Evolutionary conservation across 2,329 filamentous ascomycete species (phyloP).

Genomic region (Aspergillus melleus): DNA sequence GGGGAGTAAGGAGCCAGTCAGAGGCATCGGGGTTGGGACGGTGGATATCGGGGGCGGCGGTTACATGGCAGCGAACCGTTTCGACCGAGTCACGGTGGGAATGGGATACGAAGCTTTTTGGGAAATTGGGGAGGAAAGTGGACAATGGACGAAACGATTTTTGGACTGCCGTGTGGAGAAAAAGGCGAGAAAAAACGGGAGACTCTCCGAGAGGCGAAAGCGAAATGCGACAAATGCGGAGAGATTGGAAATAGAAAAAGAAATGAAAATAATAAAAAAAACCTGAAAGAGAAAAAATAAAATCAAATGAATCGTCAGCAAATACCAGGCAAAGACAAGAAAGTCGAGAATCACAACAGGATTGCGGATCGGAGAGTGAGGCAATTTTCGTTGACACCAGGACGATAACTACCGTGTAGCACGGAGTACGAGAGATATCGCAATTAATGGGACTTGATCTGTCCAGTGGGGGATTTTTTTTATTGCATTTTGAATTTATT

Average conservation of each 20-base stretch:
- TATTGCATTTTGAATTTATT: neutral
- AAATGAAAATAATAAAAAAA: neutral
- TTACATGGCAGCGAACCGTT: slow-evolving; percentile 25
- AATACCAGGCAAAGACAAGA: neutral
- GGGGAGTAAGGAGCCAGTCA: slow-evolving; percentile 23
- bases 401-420: slow-evolving; percentile 23
- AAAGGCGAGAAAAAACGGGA: slow-evolving; percentile 17
- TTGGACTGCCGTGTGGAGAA: slow-evolving; percentile 11
- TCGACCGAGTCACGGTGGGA: slow-evolving; percentile 15
- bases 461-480: neutral
- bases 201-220: slow-evolving; percentile 19
- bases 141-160: neutral
- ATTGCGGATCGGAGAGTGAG: slow-evolving; percentile 6
- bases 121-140: slow-evolving; percentile 15
- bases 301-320: slow-evolving; percentile 3
- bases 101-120: slow-evolving; percentile 24
- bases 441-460: slow-evolving; percentile 1
- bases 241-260: slow-evolving; percentile 7
- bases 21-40: slow-evolving; percentile 18
- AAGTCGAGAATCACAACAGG: too few relatives aligned
- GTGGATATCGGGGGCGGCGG: slow-evolving; percentile 23
- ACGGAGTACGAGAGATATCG: slow-evolving; percentile 12
- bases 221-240: slow-evolving; percentile 14
- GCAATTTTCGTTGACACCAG: slow-evolving; percentile 20
- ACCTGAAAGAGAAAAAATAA: neutral